Evolutionary conservation across 805 yeast genomes (phyloP), one percentile per base, ranked within the genome.

Genomic region (Yarrowia sp.): DNA sequence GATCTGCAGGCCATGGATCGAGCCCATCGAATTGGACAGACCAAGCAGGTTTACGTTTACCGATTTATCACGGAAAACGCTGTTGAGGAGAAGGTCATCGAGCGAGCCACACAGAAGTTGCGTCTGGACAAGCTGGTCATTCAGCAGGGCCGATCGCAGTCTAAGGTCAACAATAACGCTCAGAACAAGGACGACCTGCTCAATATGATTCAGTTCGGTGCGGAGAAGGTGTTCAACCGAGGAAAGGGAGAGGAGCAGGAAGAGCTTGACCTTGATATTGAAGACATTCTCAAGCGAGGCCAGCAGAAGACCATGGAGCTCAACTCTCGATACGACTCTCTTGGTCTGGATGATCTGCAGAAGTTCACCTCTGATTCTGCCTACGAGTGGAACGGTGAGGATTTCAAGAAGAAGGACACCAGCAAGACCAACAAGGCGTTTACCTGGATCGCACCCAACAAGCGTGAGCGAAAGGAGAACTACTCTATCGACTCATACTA

Each of bases 1-100:
- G 98, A 92, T 80, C 79, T 92, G 69, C 98, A 92, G 77, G 98
- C 98, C 0, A 92, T 92, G 98, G 98, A 92, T 73, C 82, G 98
- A 71, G 98, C 98, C 0, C 98, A 92, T 73, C 85, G 98, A 80
- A 92, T 92, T 73, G 98, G 98, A 8, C 98, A 92, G 74, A 93
- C 89, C 72, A 93, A 93, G 73, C 99, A 93, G 77, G 99, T 93
- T 4, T 82, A 84, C 69, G 98, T 93, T 19, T 93, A 83, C 73
- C 80, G 99, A 68, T 90, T 93, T 76, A 96, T 93, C 30, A 93
- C 98, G 2, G 98, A 93, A 72, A 88, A 92, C 75, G 98, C 99
- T 1, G 91, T 93, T 70, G 99, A 93, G 73, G 99, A 93, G 75
- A 93, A 93, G 70, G 97, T 93, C 19, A 81, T 93, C 64, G 98